phyloP scores from a whole-genome alignment of 495 filamentous ascomycete species.

The Podospora australis region DNA sequence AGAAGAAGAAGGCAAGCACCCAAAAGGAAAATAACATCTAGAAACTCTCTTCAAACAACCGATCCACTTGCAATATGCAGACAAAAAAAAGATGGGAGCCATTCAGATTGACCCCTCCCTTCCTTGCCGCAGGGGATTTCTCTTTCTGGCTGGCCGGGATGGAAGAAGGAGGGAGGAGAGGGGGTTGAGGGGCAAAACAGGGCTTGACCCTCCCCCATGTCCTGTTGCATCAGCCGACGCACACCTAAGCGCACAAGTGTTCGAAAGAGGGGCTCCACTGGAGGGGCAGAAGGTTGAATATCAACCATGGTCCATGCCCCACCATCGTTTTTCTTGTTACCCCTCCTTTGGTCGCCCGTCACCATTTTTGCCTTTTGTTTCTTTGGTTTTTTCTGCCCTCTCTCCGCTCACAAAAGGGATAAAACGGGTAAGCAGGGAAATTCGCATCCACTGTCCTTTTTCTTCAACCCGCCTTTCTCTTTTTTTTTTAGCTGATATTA shows the following conservation, averaged over 20 bases:
- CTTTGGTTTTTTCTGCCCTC: conserved; percentile 21
- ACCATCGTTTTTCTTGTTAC: conserved; percentile 27
- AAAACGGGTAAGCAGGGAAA: conserved; percentile 24
- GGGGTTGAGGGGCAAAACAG: conserved; percentile 29
- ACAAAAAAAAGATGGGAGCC: too few relatives aligned
- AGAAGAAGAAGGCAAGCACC: too few relatives aligned
- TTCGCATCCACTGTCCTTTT: conserved; percentile 10
- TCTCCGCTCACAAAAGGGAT: conserved; percentile 19
- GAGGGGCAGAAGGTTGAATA: conserved; percentile 17
- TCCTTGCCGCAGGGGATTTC: conserved; percentile 6
- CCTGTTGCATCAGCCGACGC: conserved; percentile 26
- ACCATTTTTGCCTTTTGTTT: too few relatives aligned
- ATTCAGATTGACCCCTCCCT: too few relatives aligned
- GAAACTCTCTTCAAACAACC: too few relatives aligned
- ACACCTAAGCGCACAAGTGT: conserved; percentile 24
- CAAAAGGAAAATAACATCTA: too few relatives aligned
- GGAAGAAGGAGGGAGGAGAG: background rate
- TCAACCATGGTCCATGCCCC: conserved; percentile 19
- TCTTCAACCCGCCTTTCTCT: conserved; percentile 14
- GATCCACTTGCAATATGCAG: too few relatives aligned
- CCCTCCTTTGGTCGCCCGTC: conserved; percentile 23
- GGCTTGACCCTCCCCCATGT: conserved; percentile 28
- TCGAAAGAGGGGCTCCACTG: conserved; percentile 20
- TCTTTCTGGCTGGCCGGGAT: conserved; percentile 8
- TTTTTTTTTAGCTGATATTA: conserved; percentile 21